Evolutionary conservation across 164 flowering plant species (phyloP).

Genomic region (Magnolia sinica): DNA sequence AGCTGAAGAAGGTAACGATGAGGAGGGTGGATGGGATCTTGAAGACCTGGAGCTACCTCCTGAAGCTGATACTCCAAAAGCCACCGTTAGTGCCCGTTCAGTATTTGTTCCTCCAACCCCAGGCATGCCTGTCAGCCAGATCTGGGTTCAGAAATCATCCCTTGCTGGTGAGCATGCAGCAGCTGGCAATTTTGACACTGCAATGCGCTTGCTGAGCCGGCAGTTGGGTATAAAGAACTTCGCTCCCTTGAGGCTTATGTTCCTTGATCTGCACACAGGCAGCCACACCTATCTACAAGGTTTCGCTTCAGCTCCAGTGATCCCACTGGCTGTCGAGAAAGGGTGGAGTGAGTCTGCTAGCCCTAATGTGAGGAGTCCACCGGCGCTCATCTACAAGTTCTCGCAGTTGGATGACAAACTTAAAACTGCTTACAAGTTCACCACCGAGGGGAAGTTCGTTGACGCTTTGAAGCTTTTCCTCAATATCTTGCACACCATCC

Average conservation of each 20-base stretch:
- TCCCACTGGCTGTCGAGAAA: conserved; percentile 64
- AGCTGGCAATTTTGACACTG: conserved; percentile 81
- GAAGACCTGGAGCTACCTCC: conserved; percentile 70
- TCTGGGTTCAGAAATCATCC: conserved; percentile 79
- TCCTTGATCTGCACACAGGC: conserved; percentile 71
- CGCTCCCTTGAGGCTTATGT: conserved; percentile 58
- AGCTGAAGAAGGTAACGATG: conserved; percentile 56
- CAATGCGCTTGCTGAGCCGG: conserved; percentile 59
- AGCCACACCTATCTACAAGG: conserved; percentile 69
- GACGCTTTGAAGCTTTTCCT: conserved; percentile 62
- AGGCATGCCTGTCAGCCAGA: conserved; percentile 84
- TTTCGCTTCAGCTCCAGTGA: conserved; percentile 49
- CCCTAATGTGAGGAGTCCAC: conserved; percentile 73
- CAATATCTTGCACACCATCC: conserved; percentile 45
- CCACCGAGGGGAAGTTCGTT: conserved; percentile 52
- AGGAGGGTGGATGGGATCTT: conserved; percentile 73
- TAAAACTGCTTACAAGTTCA: conserved; percentile 62
- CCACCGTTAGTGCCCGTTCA: conserved; percentile 39
- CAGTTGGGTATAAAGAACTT: conserved; percentile 73
- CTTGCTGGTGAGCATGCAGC: conserved; percentile 97
- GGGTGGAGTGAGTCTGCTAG: conserved; percentile 61
- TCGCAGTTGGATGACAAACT: conserved; percentile 81
- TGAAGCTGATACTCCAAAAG: conserved; percentile 55
- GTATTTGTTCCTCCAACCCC: conserved; percentile 72
- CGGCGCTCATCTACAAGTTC: conserved; percentile 70